Evolutionary conservation across 495 filamentous ascomycete genomes (phyloP), one percentile per base, ranked within the genome.

Genomic region (Podospora comata): DNA sequence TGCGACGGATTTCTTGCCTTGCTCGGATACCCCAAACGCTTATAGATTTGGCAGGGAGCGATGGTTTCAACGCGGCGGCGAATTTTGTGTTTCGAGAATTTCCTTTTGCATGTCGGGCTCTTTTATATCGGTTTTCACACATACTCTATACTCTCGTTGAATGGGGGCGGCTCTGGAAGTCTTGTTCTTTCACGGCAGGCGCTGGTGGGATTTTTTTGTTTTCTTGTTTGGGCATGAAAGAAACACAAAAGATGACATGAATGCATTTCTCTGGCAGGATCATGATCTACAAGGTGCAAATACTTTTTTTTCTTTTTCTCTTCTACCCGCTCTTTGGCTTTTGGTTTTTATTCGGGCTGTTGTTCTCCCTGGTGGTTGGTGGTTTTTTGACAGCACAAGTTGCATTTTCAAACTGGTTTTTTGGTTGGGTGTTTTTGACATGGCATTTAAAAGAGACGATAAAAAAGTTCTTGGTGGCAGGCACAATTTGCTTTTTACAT

Each of bases 1-100:
- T 69, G 53, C 66, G 72, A 57, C 48, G 58, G 63, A 57, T 67
- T 48, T 62, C 27, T 67, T 65, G 55, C 39, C 61, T 73, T 60
- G 62, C 68, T 62, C 64, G 48, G 57, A 62, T 67, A 67, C 65
- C 57, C 69, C 39, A 56, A 58, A 53, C 30, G 4, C 28, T 23
- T 15, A 61, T 32, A 44, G 55, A 60, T 56, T 39, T 57, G 65
- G 32, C 13, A 39, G 18, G 27, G 62, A 62, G 56, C 30, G 30
- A 60, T 34, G 54, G 30, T 44, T 64, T 32, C 39, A 48, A 64
- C 60, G 60, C 60, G 26, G 60, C 60, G 61, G 28, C 60, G 34
- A 60, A 13, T 48, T 57, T 66, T 53, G 23, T 48, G 44, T 53
- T 30, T 65, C 23, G 60, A 59, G 26, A 44, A n/a, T 28, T 54